Base-by-base conservation (phyloP, 164 flowering plant species). In the Liquidambar formosana region DNA sequence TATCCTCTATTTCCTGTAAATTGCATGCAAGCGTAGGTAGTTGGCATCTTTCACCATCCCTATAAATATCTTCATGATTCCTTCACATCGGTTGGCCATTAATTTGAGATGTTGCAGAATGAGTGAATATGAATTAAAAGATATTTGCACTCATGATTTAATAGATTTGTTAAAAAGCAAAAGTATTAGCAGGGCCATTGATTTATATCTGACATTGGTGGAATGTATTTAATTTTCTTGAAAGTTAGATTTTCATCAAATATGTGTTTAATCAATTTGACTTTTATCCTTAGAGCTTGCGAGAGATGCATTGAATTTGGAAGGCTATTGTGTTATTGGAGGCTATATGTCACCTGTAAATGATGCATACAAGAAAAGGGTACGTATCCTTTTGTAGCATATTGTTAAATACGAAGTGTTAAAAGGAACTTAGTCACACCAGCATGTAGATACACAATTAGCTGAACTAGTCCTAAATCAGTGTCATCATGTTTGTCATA, bases 261-360 rank as follows among this genome's bases (percentile, higher is more conserved):
- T 61, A 25, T 21, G 51, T 22, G 10, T 23, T 49, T 76, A 49
- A 61, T 60, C 1, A 46, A 21, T 46, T 67, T 43, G 56, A 27
- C n/a, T 69, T 75, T 72, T 27, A 16, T 81, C 65, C 48, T 46
- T 73, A 91, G 98, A 95, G 82, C 73, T 95, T 77, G 97, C 99
- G 69, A 92, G 92, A 71, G 97, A 92, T 84, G 93, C 94, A 59
- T 51, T 95, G 76, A 77, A 67, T 56, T 74, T 80, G 1, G 85
- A 86, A 60, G 97, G 97, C 19, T 88, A 73, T 72, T 70, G 49
- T 70, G 99, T 89, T 54, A 71, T 88, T 76, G 99, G 94, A 61
- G 97, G 87, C 47, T 95, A 95, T 67, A 85, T 95, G 88, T 95
- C 99, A 64, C 99, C 97, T 25, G 97, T 85, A 41, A 93, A 91